Evolutionary conservation across 441 rosid species (phyloP), one percentile per base, ranked within the genome.

Genomic region (Erodium chrysanthum): DNA sequence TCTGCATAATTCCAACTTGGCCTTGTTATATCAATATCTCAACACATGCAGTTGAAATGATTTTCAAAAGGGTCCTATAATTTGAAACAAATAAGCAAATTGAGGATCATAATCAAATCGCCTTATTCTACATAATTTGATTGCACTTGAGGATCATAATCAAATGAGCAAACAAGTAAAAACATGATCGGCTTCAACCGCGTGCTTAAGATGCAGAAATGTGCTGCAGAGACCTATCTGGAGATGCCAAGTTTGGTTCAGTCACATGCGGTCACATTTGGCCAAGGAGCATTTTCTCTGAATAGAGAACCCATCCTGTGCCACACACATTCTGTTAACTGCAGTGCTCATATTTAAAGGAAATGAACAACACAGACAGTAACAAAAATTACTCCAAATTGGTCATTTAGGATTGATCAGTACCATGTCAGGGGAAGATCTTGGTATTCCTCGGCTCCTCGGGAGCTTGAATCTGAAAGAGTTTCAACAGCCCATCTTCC

Each of bases 261-360:
- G 59, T 17, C 21, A 17, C 20, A 15, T 15, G 7, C 0, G 17
- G 21, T 8, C 60, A 18, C 21, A 52, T 17, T 48, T 20, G 21
- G 60, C 60, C 60, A 52, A 52, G 60, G 60, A 17, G 60, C 60
- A 52, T 52, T 52, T 52, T 52, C 60, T 52, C 60, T 52, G 60
- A 52, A 52, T 52, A 52, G 3, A 52, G 60, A 52, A 15, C 60
- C 60, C 21, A 33, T 33, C 40, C 40, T 33, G 20, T 48, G 60
- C 22, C 2, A 44, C 2, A 15, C n/a, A 44, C 12, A 14, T 44
- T 44, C n/a, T 44, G 50, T 44, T 33, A 27, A 27, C 29, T 27
- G 29, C 8, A 37, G 9, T 37, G 10, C 44, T 37, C 44, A 11
- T 14, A 44, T 10, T 44, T 12, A 0, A 44, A 44, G 50, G 50